These are phyloP conservation scores for Colletotrichum salicis DNA, from an alignment of 2,329 filamentous ascomycete genomes.

Conservation along the genomic window DNA sequence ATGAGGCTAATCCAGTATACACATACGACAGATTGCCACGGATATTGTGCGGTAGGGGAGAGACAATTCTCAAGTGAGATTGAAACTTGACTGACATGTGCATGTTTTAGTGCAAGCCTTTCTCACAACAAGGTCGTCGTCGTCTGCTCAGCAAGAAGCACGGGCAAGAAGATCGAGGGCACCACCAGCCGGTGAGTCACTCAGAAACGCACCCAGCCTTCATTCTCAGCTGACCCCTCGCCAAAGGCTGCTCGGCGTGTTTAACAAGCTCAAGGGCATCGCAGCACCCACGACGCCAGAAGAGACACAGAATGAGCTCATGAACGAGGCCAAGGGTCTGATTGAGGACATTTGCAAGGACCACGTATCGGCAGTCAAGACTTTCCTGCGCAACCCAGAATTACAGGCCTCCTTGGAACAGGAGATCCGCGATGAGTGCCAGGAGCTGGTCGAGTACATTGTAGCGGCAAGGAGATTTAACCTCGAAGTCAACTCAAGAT, in stretches of 20 bases:
- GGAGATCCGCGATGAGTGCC: constrained; percentile 82
- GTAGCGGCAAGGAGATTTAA: constrained; percentile 73
- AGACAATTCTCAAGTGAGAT: constrained; percentile 1
- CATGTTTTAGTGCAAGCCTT: constrained; percentile 64
- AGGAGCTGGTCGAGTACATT: constrained; percentile 80
- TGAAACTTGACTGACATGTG: constrained; percentile 34
- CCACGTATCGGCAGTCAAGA: constrained; percentile 78
- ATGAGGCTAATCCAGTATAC: constrained; percentile 41
- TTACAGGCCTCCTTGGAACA: constrained; percentile 69
- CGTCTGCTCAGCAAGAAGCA: constrained; percentile 95
- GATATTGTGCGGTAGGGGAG: constrained; percentile 71
- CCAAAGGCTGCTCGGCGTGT: constrained; percentile 67
- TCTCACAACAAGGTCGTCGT: constrained; percentile 82
- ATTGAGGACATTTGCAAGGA: constrained; percentile 85
- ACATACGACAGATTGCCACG: constrained; percentile 63
- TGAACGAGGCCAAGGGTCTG: constrained; percentile 75
- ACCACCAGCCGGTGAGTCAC: constrained; percentile 89
- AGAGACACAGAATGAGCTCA: constrained; percentile 62
- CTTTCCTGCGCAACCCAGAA: constrained; percentile 66
- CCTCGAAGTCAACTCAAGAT: constrained; percentile 80
- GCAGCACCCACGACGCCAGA: constrained; percentile 64
- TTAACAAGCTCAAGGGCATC: constrained; percentile 65
- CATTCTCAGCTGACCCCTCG: constrained; percentile 1
- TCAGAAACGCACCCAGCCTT: constrained; percentile 22
- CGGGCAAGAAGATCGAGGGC: constrained; percentile 91